phyloP scores from a whole-genome alignment of 306 rosid genomes.

The Hippophae rhamnoides region DNA sequence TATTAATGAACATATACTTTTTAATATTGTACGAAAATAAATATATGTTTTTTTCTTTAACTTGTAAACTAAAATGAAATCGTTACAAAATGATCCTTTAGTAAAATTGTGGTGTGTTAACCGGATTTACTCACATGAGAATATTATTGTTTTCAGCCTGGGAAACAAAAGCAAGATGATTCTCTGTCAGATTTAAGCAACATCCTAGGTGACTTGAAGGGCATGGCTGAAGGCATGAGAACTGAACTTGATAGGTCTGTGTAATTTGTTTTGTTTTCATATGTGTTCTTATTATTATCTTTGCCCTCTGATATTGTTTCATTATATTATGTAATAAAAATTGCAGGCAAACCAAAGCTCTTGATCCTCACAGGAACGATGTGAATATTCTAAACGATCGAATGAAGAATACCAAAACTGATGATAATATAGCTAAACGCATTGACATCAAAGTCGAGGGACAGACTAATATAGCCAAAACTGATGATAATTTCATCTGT shows the following conservation, averaged over 20 bases:
- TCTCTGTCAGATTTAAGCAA: conserved; percentile 68
- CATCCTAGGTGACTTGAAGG: conserved; percentile 89
- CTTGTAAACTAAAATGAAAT: no score
- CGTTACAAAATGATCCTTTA: no score
- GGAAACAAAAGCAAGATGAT: conserved; percentile 82
- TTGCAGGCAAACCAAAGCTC: conserved; percentile 88
- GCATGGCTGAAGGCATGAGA: conserved; percentile 83
- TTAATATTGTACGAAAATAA: no score
- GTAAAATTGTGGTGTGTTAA: conserved; percentile 4
- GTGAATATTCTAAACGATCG: conserved; percentile 66
- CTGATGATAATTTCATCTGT: conserved; percentile 51
- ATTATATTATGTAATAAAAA: conserved; percentile 11
- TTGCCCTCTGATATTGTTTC: not conserved
- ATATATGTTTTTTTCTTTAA: no score
- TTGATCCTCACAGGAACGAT: conserved; percentile 66
- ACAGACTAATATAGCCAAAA: conserved; percentile 30
- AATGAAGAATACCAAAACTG: conserved; percentile 81
- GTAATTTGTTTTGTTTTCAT: not conserved
- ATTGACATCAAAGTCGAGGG: conserved; percentile 28
- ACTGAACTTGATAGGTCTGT: conserved; percentile 67
- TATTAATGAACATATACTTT: no score
- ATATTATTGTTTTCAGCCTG: conserved; percentile 29
- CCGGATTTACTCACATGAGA: conserved; percentile 2
- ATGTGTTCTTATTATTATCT: not conserved
- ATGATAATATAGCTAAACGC: no score